Evolutionary conservation across 345 rosid species (phyloP).

Genomic region (Linum tenue): DNA sequence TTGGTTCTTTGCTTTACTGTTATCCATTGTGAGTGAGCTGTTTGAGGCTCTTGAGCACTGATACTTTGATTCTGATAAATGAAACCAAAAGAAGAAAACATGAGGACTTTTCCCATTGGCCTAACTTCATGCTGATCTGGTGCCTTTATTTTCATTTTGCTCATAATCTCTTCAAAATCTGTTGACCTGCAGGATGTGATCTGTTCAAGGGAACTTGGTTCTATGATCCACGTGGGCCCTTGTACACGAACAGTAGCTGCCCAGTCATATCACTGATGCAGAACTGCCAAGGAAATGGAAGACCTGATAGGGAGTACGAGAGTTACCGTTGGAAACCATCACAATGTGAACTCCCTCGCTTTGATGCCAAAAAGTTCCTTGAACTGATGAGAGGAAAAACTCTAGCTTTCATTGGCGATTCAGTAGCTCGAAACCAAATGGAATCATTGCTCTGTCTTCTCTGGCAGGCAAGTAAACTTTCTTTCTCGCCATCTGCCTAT

Average conservation of each 20-base stretch:
- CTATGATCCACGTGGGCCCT: slow-evolving; percentile 68
- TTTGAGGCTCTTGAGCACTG: too few relatives aligned
- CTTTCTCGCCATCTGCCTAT: too few relatives aligned
- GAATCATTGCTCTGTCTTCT: slow-evolving; percentile 95
- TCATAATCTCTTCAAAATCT: too few relatives aligned
- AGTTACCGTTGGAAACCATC: slow-evolving; percentile 94
- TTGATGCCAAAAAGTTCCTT: slow-evolving; percentile 77
- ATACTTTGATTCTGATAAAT: too few relatives aligned
- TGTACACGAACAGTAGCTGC: slow-evolving; percentile 86
- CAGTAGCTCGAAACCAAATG: slow-evolving; percentile 98
- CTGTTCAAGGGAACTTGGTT: slow-evolving; percentile 77
- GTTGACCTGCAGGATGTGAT: slow-evolving; percentile 49
- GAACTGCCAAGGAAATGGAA: slow-evolving; percentile 98
- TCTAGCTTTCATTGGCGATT: slow-evolving; percentile 83
- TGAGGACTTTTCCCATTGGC: not conserved
- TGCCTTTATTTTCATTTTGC: not conserved
- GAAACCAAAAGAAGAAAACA: too few relatives aligned
- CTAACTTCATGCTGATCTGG: not conserved
- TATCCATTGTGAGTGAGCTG: too few relatives aligned
- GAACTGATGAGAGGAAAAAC: slow-evolving; percentile 93
- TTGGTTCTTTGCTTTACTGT: too few relatives aligned
- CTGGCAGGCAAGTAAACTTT: slow-evolving; percentile 70
- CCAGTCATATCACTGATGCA: slow-evolving; percentile 91
- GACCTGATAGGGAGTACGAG: slow-evolving; percentile 89
- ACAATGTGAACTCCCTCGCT: slow-evolving; percentile 81